Conservation (phyloP, 2,329 filamentous ascomycete genomes). For the Cladosporium halotolerans region DNA sequence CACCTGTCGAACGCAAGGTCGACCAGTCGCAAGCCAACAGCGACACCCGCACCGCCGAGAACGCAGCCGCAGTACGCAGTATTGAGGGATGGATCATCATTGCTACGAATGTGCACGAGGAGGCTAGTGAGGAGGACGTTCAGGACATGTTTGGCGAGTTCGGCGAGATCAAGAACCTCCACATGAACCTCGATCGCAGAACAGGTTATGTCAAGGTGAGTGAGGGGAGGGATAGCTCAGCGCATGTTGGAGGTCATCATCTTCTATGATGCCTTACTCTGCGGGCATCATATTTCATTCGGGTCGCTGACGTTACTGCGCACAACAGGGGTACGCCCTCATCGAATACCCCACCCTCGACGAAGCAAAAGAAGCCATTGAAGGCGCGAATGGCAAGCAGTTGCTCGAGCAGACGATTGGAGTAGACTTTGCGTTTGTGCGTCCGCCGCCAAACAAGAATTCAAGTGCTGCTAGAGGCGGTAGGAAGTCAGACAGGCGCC, state of each 20-base stretch:
- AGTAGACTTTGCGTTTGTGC: constrained; percentile 80
- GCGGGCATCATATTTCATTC: no score
- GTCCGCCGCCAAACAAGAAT: constrained; percentile 61
- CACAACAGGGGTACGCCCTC: constrained; percentile 68
- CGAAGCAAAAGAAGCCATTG: constrained; percentile 75
- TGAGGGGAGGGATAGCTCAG: background rate
- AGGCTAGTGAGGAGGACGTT: constrained; percentile 75
- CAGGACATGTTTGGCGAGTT: constrained; percentile 78
- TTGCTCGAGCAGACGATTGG: constrained; percentile 73
- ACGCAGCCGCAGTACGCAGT: constrained; percentile 74
- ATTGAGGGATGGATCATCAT: constrained; percentile 88
- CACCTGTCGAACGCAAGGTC: constrained; percentile 22
- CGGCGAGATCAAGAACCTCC: constrained; percentile 81
- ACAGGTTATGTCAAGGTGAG: constrained; percentile 80
- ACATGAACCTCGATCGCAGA: constrained; percentile 73
- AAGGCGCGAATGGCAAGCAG: constrained; percentile 69
- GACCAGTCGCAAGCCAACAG: constrained; percentile 19
- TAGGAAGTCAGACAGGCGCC: constrained; percentile 30
- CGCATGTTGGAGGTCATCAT: background rate
- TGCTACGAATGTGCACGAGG: constrained; percentile 81
- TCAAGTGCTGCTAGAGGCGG: constrained; percentile 27
- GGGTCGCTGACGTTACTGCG: background rate
- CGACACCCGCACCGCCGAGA: constrained; percentile 65
- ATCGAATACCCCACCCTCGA: constrained; percentile 77
- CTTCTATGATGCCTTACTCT: no score